Evolutionary conservation across 495 filamentous ascomycete species (phyloP), one percentile per base, ranked within the genome.

Genomic region (Tuber microsphaerosporum): DNA sequence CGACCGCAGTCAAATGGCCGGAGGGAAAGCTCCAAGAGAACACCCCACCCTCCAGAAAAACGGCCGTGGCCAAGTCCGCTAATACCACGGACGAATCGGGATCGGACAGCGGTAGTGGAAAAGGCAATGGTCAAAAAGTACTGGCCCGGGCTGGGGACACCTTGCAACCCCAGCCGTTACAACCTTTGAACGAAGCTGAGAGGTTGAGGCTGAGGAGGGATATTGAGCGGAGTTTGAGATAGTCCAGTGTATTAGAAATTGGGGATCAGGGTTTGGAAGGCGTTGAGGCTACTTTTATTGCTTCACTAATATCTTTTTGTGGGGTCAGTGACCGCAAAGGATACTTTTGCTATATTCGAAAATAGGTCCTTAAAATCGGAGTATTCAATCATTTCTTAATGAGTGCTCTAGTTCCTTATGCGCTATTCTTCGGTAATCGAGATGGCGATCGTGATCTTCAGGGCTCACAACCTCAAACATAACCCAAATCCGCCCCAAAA

Each of bases 151-250:
- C 56, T 8, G 14, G 56, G 19, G 14, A 34, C 31, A 34, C 56
- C 0, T 14, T 2, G 56, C 56, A 65, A 34, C n/a, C 56, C 12
- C 56, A 16, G 56, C 56, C 26, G 26, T 19, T 65, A 14, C 26
- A 17, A 34, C 17, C 56, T 34, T 9, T 34, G 56, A 17, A 73
- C 20, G 77, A 79, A 45, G 73, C 73, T 61, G 77, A 79, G 41
- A 79, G 73, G 70, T 70, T 79, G 41, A 79, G 73, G 61, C 72
- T 79, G 65, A 79, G 46, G 31, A 79, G 71, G 61, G 77, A 79
- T 71, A 79, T 79, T 73, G 77, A 79, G 56, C 72, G 70, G 73
- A 79, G 77, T 69, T 75, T 79, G 42, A 72, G 75, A 68, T 79
- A n/a, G 75, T 16, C 56, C 14, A 17, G 26, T 34, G 31, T 2